These are phyloP conservation scores for Cryptococcus depauperatus DNA, from an alignment of 1,284 basidiomycete genomes.

Conservation along the genomic window DNA sequence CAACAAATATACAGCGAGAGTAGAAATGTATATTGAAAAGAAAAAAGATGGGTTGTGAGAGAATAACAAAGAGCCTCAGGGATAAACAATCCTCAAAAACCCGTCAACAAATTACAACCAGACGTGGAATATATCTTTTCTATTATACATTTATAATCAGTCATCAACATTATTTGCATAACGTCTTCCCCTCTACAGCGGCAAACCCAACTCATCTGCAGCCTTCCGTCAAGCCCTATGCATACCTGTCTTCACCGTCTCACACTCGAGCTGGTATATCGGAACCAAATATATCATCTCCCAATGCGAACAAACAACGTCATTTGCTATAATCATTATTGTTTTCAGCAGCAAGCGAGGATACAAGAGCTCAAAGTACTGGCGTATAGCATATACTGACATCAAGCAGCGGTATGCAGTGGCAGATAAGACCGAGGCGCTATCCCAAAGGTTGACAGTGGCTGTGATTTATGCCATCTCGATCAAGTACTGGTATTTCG, in stretches of 20 bases:
- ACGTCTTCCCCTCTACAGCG: not conserved
- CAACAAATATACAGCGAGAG: not conserved
- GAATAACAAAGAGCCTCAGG: not conserved
- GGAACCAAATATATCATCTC: not conserved
- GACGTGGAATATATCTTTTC: no score
- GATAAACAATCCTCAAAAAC: conserved; percentile 4
- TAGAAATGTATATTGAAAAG: not conserved
- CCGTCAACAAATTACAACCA: conserved; percentile 4
- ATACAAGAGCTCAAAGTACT: no score
- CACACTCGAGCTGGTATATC: not conserved
- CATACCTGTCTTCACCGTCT: not conserved
- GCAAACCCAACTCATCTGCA: not conserved
- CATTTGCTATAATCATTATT: not conserved
- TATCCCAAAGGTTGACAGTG: no score
- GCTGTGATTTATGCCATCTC: no score
- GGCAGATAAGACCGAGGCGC: no score
- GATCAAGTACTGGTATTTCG: no score
- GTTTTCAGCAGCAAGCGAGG: no score
- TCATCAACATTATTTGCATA: not conserved
- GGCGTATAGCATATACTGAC: no score
- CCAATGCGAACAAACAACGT: not conserved
- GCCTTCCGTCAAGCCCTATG: not conserved
- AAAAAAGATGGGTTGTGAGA: not conserved
- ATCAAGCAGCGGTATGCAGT: no score
- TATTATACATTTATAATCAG: not conserved